Evolutionary conservation across 1,284 basidiomycete genomes (phyloP).

Genomic region (Stereum hirsutum): DNA sequence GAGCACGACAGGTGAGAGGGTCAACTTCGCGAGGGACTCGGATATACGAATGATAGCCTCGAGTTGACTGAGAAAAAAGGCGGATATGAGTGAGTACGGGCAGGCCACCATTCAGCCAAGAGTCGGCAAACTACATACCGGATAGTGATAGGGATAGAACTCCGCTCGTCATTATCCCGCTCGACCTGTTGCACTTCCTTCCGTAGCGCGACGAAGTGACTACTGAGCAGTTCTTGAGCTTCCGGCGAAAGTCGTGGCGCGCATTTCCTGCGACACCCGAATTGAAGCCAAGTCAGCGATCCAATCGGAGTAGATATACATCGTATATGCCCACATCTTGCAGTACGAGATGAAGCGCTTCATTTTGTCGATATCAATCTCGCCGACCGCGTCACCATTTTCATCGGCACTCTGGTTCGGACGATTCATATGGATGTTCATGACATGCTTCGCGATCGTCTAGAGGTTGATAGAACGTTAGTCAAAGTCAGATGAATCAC

Average conservation of each 20-base stretch:
- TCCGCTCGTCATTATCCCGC: slow-evolving; percentile 93
- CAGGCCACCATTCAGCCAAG: not conserved
- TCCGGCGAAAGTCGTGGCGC: slow-evolving; percentile 90
- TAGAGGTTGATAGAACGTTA: slow-evolving; percentile 20
- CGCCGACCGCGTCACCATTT: slow-evolving; percentile 67
- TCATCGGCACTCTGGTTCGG: slow-evolving; percentile 54
- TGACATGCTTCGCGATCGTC: slow-evolving; percentile 96
- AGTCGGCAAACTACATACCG: slow-evolving; percentile 45
- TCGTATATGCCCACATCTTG: slow-evolving; percentile 83
- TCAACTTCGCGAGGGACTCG: slow-evolving; percentile 93
- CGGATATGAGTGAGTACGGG: not conserved
- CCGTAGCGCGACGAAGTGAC: slow-evolving; percentile 92
- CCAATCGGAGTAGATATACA: no score
- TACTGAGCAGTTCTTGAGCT: slow-evolving; percentile 94
- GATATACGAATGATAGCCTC: slow-evolving; percentile 99
- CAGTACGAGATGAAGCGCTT: slow-evolving; percentile 95
- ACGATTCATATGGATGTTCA: slow-evolving; percentile 98
- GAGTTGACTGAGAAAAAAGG: slow-evolving; percentile 62
- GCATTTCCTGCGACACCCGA: slow-evolving; percentile 64
- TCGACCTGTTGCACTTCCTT: slow-evolving; percentile 97
- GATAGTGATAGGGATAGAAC: slow-evolving; percentile 97
- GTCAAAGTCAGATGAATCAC: not conserved
- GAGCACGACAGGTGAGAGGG: slow-evolving; percentile 78
- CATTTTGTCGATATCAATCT: slow-evolving; percentile 98
- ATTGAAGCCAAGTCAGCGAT: no score